Conservation (phyloP, 768 basidiomycete species). For the Strobilomyces echinocephalus region DNA sequence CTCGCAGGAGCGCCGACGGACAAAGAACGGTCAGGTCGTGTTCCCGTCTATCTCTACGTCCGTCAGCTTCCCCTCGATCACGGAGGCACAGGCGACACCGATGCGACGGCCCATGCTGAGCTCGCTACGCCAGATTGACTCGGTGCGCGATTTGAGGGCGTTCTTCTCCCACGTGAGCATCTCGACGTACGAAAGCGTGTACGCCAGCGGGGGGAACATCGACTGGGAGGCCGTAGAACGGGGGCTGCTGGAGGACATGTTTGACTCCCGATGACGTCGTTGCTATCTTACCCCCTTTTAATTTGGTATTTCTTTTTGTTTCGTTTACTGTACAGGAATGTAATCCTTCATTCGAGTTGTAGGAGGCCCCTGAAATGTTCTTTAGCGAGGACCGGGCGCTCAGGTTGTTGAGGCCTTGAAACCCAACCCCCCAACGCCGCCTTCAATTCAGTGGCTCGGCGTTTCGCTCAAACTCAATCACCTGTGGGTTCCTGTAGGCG, state of each 20-base stretch:
- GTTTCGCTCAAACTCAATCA: not conserved
- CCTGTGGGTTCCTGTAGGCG: not conserved
- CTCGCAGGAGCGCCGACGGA: conserved; percentile 25
- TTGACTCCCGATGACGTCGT: conserved; percentile 55
- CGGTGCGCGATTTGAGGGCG: conserved; percentile 77
- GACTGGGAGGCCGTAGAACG: conserved; percentile 90
- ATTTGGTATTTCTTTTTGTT: not conserved
- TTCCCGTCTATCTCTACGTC: conserved; percentile 22
- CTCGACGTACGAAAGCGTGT: conserved; percentile 85
- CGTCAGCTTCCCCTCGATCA: conserved; percentile 24
- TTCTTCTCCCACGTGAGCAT: conserved; percentile 92
- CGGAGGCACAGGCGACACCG: conserved; percentile 43
- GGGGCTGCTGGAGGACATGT: conserved; percentile 81
- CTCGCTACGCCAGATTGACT: conserved; percentile 68
- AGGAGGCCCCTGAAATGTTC: not conserved
- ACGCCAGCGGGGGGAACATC: conserved; percentile 71
- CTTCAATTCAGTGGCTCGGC: too few species aligned
- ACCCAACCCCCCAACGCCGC: too few species aligned
- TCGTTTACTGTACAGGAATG: not conserved
- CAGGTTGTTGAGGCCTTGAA: too few species aligned
- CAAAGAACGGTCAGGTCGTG: conserved; percentile 18
- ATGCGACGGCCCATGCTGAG: conserved; percentile 75
- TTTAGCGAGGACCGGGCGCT: too few species aligned
- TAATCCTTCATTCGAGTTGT: conserved; percentile 1
- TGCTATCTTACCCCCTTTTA: conserved; percentile 4